A percentile compares a stretch with the other conserved stretches of the same genome.
Conservation (phyloP, 148 eudicot species). For the Cornus florida region DNA sequence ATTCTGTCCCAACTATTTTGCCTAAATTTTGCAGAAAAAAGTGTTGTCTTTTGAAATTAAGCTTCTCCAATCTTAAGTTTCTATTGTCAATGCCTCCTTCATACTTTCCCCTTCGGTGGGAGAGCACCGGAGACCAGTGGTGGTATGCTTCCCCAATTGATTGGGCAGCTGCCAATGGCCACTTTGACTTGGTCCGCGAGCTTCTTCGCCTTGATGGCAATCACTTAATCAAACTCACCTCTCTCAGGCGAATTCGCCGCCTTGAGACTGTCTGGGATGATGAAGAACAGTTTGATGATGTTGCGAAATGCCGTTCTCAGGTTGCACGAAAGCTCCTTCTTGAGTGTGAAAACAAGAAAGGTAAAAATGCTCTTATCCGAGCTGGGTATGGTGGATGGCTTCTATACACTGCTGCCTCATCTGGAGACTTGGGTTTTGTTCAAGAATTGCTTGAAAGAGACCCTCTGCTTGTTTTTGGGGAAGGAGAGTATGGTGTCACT, state of each 20-base stretch:
- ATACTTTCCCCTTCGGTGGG: slow-evolving; percentile 84
- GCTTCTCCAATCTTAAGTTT: neutral
- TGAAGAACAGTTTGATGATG: slow-evolving; percentile 66
- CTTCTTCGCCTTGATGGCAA: slow-evolving; percentile 85
- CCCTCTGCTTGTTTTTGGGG: slow-evolving; percentile 91
- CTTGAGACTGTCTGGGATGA: slow-evolving; percentile 95
- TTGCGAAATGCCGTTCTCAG: slow-evolving; percentile 63
- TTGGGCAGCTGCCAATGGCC: slow-evolving; percentile 97
- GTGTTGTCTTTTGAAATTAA: neutral
- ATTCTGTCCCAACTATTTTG: neutral
- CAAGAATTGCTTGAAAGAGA: slow-evolving; percentile 45
- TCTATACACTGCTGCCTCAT: slow-evolving; percentile 89
- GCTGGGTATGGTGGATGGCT: slow-evolving; percentile 97
- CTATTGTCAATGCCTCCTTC: slow-evolving; percentile 36
- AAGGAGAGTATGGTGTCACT: slow-evolving; percentile 93
- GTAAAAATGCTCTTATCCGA: slow-evolving; percentile 55
- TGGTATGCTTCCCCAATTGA: slow-evolving; percentile 98
- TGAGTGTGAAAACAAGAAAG: slow-evolving; percentile 51
- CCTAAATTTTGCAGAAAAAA: neutral
- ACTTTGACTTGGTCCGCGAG: slow-evolving; percentile 80
- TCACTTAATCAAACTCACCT: slow-evolving; percentile 75
- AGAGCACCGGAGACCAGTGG: slow-evolving; percentile 99
- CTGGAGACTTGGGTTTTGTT: slow-evolving; percentile 78
- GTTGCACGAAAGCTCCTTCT: slow-evolving; percentile 60
- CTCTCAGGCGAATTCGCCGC: slow-evolving; percentile 90